A percentile compares a stretch with the other conserved stretches of the same genome.
phyloP scores from a whole-genome alignment of 2,329 filamentous ascomycete genomes.

The Colletotrichum siamense region DNA sequence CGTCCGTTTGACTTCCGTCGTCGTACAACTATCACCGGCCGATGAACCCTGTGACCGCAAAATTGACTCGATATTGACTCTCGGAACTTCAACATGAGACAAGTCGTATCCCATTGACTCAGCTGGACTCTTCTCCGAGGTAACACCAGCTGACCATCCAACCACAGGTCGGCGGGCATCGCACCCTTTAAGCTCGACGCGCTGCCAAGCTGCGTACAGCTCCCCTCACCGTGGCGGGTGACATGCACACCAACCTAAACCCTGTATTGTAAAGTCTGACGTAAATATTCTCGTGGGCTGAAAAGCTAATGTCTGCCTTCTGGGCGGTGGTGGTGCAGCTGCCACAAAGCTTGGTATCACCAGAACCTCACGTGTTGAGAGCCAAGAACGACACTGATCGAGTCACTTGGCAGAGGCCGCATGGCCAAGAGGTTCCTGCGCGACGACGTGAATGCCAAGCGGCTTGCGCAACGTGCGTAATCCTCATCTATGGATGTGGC shows the following conservation, averaged over 20 bases:
- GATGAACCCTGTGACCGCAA: not conserved
- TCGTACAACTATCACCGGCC: not conserved
- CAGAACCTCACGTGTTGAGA: not conserved
- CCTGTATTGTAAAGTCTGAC: not conserved
- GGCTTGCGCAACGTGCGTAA: not conserved
- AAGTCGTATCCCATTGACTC: not conserved
- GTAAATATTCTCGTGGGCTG: not conserved
- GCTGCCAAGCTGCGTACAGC: not conserved
- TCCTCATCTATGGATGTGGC: not conserved
- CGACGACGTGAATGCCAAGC: not conserved
- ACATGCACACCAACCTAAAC: not conserved
- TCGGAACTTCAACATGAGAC: not conserved
- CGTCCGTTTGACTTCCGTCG: not conserved
- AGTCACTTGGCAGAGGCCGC: not conserved
- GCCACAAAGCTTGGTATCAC: constrained; percentile 22
- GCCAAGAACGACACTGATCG: not conserved
- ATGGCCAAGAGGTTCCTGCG: not conserved
- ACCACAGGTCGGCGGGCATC: not conserved
- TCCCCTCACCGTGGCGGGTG: not conserved
- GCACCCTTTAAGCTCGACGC: not conserved
- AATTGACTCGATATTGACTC: not conserved
- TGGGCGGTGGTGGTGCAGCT: not conserved
- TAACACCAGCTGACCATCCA: not conserved
- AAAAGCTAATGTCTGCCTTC: not conserved
- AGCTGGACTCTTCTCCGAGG: not conserved